Conservation (phyloP, 805 yeast species). For the Komagataella pastoris region DNA sequence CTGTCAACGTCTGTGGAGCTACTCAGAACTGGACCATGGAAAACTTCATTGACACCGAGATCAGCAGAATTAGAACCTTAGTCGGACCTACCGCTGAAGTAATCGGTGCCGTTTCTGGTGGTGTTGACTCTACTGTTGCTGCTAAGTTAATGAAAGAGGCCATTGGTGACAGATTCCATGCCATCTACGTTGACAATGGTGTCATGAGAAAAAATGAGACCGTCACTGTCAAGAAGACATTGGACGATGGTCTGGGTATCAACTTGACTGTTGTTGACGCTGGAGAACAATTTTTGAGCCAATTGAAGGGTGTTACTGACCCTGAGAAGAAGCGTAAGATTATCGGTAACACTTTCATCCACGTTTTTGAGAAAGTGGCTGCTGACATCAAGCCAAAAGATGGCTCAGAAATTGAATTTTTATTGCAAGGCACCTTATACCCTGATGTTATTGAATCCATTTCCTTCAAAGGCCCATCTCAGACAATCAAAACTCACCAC, state of each 20-base stretch:
- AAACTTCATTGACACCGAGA: conserved; percentile 94
- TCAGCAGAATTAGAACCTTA: conserved; percentile 75
- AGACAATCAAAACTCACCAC: conserved; percentile 98
- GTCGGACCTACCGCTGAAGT: conserved; percentile 98
- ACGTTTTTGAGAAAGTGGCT: conserved; percentile 94
- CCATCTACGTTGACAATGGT: conserved; percentile 95
- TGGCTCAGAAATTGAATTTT: conserved; percentile 82
- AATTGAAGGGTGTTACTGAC: conserved; percentile 88
- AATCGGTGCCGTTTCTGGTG: conserved; percentile 98
- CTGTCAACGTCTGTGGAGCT: conserved; percentile 80
- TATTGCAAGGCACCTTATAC: conserved; percentile 93
- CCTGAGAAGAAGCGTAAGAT: conserved; percentile 98
- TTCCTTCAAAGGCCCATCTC: conserved; percentile 98
- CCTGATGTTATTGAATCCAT: conserved; percentile 98
- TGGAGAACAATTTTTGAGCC: conserved; percentile 71
- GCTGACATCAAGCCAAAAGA: conserved; percentile 79
- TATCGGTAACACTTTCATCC: conserved; percentile 95
- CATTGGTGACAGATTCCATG: conserved; percentile 97
- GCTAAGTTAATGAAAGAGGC: conserved; percentile 98
- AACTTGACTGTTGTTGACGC: conserved; percentile 94
- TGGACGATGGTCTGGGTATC: conserved; percentile 89
- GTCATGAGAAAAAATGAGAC: conserved; percentile 95
- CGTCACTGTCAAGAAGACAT: conserved; percentile 71
- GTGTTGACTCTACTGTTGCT: conserved; percentile 98
- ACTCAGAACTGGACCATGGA: conserved; percentile 94